Base-by-base conservation (phyloP, 1,139 yeast genomes). In the Yamadazyma oceani region DNA sequence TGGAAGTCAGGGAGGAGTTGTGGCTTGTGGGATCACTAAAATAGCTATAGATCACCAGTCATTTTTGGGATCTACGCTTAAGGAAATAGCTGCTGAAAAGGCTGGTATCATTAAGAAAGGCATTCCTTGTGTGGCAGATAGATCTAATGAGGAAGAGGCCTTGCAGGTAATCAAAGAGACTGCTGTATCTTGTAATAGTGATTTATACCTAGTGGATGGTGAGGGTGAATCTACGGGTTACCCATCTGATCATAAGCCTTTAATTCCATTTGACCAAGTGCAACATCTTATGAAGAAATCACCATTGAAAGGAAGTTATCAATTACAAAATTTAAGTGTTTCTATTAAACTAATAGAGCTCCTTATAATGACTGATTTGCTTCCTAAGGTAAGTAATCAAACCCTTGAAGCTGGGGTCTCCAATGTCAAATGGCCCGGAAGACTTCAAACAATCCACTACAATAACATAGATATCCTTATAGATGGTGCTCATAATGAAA, bases 401-500 rank as follows among this genome's bases (percentile, higher is more conserved):
- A 46, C 59, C 1, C 66, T 85, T 0, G 45, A 55, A 3, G 43
- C 53, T 3, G 96, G 96, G 0, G 61, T 90, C 0, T 32, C 53
- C 2, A 42, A 50, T 1, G 78, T 80, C 0, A 48, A 54, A 24
- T 80, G 88, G 87, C 82, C 84, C 3, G 85, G 85, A 2, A 60
- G 90, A 47, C 58, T 85, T 28, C 90, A 84, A 46, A 36, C 37
- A 13, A 35, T 80, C 2, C 41, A 48, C 2, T 58, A 59, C 24
- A 54, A 58, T 5, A 54, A 48, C 2, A 39, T 55, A 1, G 47
- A 47, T 3, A 25, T 71, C 2, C 57, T 64, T 1, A 62, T 83
- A 0, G 98, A 92, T 60, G 98, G 98, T 2, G 97, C 97, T 0
- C 98, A 92, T 57, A 92, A 92, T 54, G 80, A 79, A 14, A 80